Percentiles rank a stretch among this genome's conserved stretches.
Conservation (phyloP, 345 rosid species). For the Durio zibethinus region DNA sequence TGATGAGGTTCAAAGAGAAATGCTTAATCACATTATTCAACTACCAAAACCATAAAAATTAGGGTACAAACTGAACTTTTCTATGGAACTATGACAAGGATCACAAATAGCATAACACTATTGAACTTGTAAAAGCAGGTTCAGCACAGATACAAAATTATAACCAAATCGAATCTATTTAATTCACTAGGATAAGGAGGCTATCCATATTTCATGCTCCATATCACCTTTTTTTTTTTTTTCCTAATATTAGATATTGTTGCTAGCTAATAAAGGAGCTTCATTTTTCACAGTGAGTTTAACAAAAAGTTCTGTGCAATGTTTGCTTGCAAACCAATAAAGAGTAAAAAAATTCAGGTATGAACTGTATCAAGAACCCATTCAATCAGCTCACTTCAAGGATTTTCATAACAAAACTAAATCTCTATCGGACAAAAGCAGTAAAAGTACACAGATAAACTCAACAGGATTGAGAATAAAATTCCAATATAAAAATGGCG, state of each 20-base stretch:
- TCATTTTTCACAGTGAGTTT: neutral
- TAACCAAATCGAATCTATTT: neutral
- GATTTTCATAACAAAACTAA: neutral
- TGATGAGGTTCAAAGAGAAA: neutral
- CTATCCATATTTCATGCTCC: neutral
- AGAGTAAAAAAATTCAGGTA: neutral
- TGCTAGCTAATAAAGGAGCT: neutral
- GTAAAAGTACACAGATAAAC: neutral
- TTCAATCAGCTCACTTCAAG: neutral
- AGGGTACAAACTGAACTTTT: neutral
- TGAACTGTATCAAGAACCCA: neutral
- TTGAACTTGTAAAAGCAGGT: neutral
- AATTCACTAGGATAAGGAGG: neutral
- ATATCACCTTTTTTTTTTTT: neutral
- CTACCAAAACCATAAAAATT: neutral
- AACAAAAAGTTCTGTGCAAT: neutral
- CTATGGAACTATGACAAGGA: neutral
- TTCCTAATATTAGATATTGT: neutral
- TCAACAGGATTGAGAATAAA: neutral
- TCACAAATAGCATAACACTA: neutral
- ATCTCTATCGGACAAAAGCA: neutral
- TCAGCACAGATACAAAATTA: neutral
- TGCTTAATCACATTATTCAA: neutral
- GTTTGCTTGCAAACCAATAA: neutral
- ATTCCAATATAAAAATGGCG: neutral